Evolutionary conservation across 177 flowering plant genomes (phyloP).

Genomic region (Telopea speciosissima): DNA sequence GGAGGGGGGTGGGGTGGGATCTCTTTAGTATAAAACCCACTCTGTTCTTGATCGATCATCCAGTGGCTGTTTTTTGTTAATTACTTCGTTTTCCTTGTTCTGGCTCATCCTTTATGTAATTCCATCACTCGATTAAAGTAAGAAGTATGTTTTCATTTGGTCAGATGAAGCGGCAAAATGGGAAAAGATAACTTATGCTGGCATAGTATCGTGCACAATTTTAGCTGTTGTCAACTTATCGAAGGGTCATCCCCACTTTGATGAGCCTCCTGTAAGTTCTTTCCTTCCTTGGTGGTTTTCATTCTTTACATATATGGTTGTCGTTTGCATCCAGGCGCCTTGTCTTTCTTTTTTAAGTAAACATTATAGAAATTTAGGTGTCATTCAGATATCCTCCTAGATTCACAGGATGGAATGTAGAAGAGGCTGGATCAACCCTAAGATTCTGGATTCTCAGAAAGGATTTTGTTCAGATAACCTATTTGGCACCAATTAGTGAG

Average conservation of each 20-base stretch:
- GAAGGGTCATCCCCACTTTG: slow-evolving; percentile 72
- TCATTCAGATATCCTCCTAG: too few relatives aligned
- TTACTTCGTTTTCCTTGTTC: neutral
- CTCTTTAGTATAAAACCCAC: neutral
- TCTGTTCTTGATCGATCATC: neutral
- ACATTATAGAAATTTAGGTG: too few relatives aligned
- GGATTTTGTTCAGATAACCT: too few relatives aligned
- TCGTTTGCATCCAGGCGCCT: too few relatives aligned
- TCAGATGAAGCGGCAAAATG: slow-evolving; percentile 68
- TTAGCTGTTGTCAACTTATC: slow-evolving; percentile 52
- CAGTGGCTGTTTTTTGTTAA: too few relatives aligned
- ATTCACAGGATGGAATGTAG: too few relatives aligned
- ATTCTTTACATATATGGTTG: too few relatives aligned
- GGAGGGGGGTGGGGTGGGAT: too few relatives aligned
- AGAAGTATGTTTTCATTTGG: neutral
- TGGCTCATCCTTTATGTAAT: neutral
- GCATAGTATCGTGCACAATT: slow-evolving; percentile 50
- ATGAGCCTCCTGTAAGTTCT: slow-evolving; percentile 22
- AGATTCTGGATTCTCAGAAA: too few relatives aligned
- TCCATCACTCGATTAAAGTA: neutral
- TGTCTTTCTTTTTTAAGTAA: too few relatives aligned
- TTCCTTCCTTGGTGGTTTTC: neutral
- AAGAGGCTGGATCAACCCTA: too few relatives aligned
- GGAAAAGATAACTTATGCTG: slow-evolving; percentile 86
- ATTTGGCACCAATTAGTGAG: too few relatives aligned